Base-by-base conservation (phyloP, 805 yeast genomes). In the Yarrowia sp. region DNA sequence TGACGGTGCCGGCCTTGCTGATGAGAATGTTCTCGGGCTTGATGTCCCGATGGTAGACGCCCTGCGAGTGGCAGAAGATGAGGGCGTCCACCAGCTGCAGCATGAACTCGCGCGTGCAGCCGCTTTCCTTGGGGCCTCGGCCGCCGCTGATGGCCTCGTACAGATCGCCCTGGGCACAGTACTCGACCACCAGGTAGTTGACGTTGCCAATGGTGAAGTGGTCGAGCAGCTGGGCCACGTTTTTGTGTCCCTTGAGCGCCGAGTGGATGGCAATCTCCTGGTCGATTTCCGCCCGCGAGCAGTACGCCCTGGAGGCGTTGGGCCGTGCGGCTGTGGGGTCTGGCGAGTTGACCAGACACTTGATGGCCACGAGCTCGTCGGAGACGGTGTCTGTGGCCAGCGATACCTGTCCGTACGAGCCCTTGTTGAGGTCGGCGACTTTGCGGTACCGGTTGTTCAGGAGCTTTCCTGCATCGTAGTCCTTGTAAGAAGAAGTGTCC, bases 1-100 rank as follows among this genome's bases (percentile, higher is more conserved):
- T 84, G 68, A 89, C 80, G 66, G 82, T 76, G 69, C 87, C 91
- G 72, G 84, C 81, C 74, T 77, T 77, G 13, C 85, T 82, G 61
- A 92, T 86, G 73, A 95, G 80, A 68, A 95, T 85, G 79, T 95
- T 95, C 77, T 95, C 98, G 7, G 99, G 99, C 80, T 95, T 95
- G 71, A 93, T 86, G 78, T 93, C 98, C 75, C 98, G 90, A 76
- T 93, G 98, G 76, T 87, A 94, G 43, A 94, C 86, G n/a, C 90
- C 88, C 70, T 84, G 85, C 1, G 88, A 82, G 77, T 94, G 98
- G 74, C 96, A 90, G 79, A 88, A 90, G 70, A 86, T 85, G 20
- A 73, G 73, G 5, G 93, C 97, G 70, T 92, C 90, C 50, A 94
- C 81, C 76, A 95, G 83, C 78, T 95, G 98, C 49, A 84, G 74